Base-by-base conservation (phyloP, 108 stramenopile genomes). In the Mayamaea pseudoterrestris region DNA sequence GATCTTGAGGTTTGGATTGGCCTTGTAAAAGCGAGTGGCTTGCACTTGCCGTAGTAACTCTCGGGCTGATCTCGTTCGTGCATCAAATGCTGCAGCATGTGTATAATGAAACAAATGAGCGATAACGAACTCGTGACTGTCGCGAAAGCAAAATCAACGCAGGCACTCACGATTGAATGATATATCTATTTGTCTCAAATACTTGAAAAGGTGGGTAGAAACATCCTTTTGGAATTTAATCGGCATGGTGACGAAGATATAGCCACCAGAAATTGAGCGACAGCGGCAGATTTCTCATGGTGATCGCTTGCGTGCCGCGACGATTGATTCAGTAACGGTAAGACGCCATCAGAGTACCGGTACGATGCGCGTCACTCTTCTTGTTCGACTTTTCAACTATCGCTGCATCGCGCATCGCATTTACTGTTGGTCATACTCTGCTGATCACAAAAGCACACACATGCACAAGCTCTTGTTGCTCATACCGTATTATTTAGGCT, bases 211-310 rank as follows among this genome's bases (percentile, higher is more conserved):
- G 30, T 66, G 67, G 42, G 72, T 48, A 35, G 72, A 65, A 62
- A 73, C 60, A 20, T 73, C 72, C 42, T 73, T 73, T 21, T 63
- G 55, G 9, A 73, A 45, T 57, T 73, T 73, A 35, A 69, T 63
- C 18, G 71, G 65, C 69, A 71, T 71, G 20, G 4, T 44, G 37
- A 6, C 20, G 20, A 3, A 20, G 8, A 34, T 34, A 34, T 34
- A 8, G 32, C 8, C 32, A n/a, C n/a, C n/a, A n/a, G n/a, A n/a
- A n/a, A n/a, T n/a, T n/a, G n/a, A n/a, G n/a, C n/a, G n/a, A n/a
- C n/a, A n/a, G n/a, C n/a, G n/a, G n/a, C n/a, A n/a, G n/a, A n/a
- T n/a, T n/a, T n/a, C n/a, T n/a, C n/a, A n/a, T n/a, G n/a, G n/a
- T n/a, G n/a, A n/a, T n/a, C n/a, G n/a, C n/a, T n/a, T n/a, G n/a